Base-by-base conservation (phyloP, 257 asterid species). In the Fraxinus anomala region DNA sequence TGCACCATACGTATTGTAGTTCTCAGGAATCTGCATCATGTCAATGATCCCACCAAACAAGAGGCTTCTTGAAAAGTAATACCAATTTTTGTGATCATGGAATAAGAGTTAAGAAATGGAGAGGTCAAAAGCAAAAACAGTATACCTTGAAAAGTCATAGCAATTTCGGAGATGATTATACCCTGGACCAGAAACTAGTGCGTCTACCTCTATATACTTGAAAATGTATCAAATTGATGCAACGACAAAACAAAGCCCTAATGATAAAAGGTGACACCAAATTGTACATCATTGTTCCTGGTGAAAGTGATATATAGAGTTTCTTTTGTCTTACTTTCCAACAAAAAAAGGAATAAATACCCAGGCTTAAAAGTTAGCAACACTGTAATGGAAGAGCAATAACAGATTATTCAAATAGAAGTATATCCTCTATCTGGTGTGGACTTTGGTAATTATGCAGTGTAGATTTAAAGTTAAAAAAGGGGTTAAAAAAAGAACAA, bases 221-320 rank as follows among this genome's bases (percentile, higher is more conserved):
- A 47, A 42, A 47, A 16, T 47, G 5, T 0, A 14, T 17, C 51
- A 70, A 74, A 75, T 12, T 13, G 13, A 69, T 12, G 61, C 73
- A 74, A 36, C 31, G 1, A 69, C n/a, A 72, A 17, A 51, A 80
- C 70, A 12, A 56, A 65, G 70, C 76, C 49, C 30, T 72, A 21
- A 59, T 47, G 74, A 49, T 63, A 51, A 59, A 77, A 37, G 19
- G 61, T 33, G 73, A 63, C 47, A 47, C 70, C 72, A 71, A 39
- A 63, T 37, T 49, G 67, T 47, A 71, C 37, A 21, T 40, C 73
- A 67, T 8, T 68, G 51, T 0, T 44, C 51, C 19, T 44, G 51
- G 13, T 12, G 51, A 13, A 42, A 44, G 51, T 44, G 51, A 44
- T 12, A 12, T 44, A 44, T 26, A 66, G 40, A 40, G 73, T 24